Base-by-base conservation (phyloP, 768 basidiomycete species). In the Leccinum ochraceum region DNA sequence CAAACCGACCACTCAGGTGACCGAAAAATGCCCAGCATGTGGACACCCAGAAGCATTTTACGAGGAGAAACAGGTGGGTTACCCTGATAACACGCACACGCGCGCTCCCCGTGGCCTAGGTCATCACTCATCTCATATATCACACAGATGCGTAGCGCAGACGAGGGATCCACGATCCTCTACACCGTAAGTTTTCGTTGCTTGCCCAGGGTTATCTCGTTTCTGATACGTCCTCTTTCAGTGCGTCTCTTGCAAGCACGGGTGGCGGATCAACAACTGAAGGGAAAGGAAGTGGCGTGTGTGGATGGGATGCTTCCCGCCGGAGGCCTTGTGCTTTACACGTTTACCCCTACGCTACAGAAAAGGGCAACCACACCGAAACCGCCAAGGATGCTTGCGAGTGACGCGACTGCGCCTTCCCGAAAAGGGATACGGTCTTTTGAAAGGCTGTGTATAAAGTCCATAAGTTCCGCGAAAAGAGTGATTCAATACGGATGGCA, bases 121-220 rank as follows among this genome's bases (percentile, higher is more conserved):
- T 2, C 59, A n/a, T 5, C 3, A 4, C 34, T 55, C 24, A 59
- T 52, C 37, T 28, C 34, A 46, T 46, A 42, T 42, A 20, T 56
- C 55, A 32, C 50, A 44, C 71, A 92, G 90, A 78, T 92, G 72
- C 86, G 94, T 54, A 92, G 92, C 65, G 95, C 93, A 42, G 95
- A 96, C 75, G 95, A 96, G 80, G 95, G 95, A 3, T 92, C 92
- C 34, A 97, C 94, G 13, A 87, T 95, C 67, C 88, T 96, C 73
- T 97, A 95, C 75, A 93, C 88, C n/a, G 94, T 94, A 71, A 62
- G 90, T 80, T 34, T 63, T 53, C 16, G n/a, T 36, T 14, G 5
- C 49, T 26, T 50, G 49, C 22, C 14, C 59, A n/a, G 26, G 53
- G 48, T 32, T 24, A 53, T 54, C 39, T 30, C 17, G 34, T 26